Evolutionary conservation across 371 early-diverging fungal genomes (phyloP).

Genomic region (Mucor circinelloides): DNA sequence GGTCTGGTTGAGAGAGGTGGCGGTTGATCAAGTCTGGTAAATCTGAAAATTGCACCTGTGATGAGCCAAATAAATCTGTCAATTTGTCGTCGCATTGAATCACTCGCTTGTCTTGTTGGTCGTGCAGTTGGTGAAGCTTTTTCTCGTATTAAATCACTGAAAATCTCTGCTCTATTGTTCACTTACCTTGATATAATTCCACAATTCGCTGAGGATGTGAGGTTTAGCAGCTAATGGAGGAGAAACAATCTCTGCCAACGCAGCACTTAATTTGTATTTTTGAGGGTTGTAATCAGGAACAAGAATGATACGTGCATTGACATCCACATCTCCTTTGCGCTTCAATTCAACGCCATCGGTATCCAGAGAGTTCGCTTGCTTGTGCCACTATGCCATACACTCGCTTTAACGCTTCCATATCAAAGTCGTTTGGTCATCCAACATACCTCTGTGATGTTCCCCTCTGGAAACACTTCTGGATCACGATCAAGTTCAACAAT

Average conservation of each 20-base stretch:
- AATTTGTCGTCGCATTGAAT: conserved; percentile 68
- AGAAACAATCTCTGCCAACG: conserved; percentile 68
- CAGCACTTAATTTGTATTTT: conserved; percentile 75
- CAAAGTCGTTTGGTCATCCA: neutral
- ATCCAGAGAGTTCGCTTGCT: conserved; percentile 57
- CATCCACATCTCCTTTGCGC: conserved; percentile 82
- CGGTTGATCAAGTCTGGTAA: conserved; percentile 78
- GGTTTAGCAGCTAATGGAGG: conserved; percentile 73
- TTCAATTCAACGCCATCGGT: conserved; percentile 94
- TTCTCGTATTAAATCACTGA: neutral
- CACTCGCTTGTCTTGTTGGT: conserved; percentile 73
- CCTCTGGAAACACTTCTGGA: conserved; percentile 68
- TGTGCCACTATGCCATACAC: conserved; percentile 63
- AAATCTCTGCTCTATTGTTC: neutral
- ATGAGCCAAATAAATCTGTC: conserved; percentile 27
- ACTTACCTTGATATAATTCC: conserved; percentile 92
- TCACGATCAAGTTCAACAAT: conserved; percentile 86
- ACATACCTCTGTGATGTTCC: conserved; percentile 72
- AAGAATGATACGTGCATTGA: conserved; percentile 77
- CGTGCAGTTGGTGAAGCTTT: conserved; percentile 75
- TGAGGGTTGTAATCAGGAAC: conserved; percentile 78
- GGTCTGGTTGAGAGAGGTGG: conserved; percentile 83
- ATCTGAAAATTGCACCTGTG: conserved; percentile 71
- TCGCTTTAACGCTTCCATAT: neutral
- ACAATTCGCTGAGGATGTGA: conserved; percentile 80